Evolutionary conservation across 805 yeast species (phyloP).

Genomic region (Sugiyamaella boreocaroliniensis): DNA sequence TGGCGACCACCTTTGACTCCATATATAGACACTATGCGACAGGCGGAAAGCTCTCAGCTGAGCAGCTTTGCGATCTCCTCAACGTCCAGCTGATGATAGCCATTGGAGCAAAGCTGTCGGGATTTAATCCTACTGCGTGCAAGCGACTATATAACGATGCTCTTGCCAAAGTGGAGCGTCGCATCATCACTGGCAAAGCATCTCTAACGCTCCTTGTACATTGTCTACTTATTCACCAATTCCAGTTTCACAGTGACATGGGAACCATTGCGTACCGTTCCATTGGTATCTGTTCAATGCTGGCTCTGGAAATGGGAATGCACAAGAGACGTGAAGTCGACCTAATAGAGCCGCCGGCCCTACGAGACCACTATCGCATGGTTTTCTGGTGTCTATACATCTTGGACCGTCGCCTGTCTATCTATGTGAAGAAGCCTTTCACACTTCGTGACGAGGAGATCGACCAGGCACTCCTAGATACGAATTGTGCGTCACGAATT

Average conservation of each 20-base stretch:
- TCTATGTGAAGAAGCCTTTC: constrained; percentile 20
- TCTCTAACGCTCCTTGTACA: constrained; percentile 14
- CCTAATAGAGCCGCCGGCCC: constrained; percentile 5
- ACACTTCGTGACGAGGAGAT: constrained; percentile 21
- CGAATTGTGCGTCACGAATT: not conserved
- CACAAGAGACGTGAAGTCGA: constrained; percentile 16
- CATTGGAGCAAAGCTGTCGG: constrained; percentile 18
- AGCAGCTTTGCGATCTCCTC: constrained; percentile 8
- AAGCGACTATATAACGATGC: constrained; percentile 17
- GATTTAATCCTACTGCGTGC: constrained; percentile 11
- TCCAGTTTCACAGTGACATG: constrained; percentile 22
- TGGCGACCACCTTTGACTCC: constrained; percentile 15
- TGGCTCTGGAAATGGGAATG: constrained; percentile 22
- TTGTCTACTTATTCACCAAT: constrained; percentile 20
- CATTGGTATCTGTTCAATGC: constrained; percentile 16
- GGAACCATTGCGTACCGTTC: constrained; percentile 22
- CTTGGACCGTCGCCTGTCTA: constrained; percentile 22
- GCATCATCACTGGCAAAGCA: constrained; percentile 14
- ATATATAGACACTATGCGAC: constrained; percentile 3
- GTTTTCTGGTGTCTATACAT: constrained; percentile 24
- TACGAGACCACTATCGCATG: constrained; percentile 15
- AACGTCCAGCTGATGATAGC: constrained; percentile 15
- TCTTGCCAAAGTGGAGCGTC: constrained; percentile 11
- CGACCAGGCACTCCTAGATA: constrained; percentile 17
- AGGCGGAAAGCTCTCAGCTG: not conserved